Conservation (phyloP, 768 basidiomycete genomes). For the Lenzites betulinus region DNA sequence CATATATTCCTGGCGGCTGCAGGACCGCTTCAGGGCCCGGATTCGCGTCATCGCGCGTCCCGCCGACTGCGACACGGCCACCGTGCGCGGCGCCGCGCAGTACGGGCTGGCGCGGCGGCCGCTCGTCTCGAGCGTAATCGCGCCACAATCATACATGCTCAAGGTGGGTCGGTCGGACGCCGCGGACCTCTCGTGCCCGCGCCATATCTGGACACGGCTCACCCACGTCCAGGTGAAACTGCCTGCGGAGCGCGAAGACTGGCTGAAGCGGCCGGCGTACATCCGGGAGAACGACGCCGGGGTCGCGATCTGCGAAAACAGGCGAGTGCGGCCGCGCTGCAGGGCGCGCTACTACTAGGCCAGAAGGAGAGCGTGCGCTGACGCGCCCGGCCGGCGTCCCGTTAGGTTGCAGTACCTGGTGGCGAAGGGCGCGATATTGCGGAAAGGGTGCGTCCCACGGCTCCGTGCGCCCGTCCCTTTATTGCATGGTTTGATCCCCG, state of each 20-base stretch:
- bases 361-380: not conserved
- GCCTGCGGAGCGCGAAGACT: slow-evolving; percentile 85
- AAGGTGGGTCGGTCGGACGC: slow-evolving; percentile 47
- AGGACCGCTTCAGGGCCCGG: slow-evolving; percentile 67
- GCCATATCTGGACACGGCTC: not conserved
- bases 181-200: not conserved
- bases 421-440: slow-evolving; percentile 81
- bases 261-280: slow-evolving; percentile 82
- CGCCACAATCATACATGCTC: slow-evolving; percentile 85
- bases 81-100: slow-evolving; percentile 83
- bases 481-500: slow-evolving; percentile 27
- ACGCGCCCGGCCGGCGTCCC: slow-evolving; percentile 9
- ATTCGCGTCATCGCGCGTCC: slow-evolving; percentile 82
- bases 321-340: slow-evolving; percentile 45
- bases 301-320: slow-evolving; percentile 80
- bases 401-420: slow-evolving; percentile 83
- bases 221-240: slow-evolving; percentile 66
- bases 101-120: slow-evolving; percentile 78
- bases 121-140: slow-evolving; percentile 81
- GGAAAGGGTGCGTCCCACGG: slow-evolving; percentile 68
- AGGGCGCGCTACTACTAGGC: no score
- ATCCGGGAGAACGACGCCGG: slow-evolving; percentile 77
- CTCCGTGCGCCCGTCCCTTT: slow-evolving; percentile 2
- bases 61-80: slow-evolving; percentile 86
- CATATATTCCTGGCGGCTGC: not conserved